Evolutionary conservation across 2,329 filamentous ascomycete genomes (phyloP), one percentile per base, ranked within the genome.

Genomic region (Hymenotorrendiella dingleyae): DNA sequence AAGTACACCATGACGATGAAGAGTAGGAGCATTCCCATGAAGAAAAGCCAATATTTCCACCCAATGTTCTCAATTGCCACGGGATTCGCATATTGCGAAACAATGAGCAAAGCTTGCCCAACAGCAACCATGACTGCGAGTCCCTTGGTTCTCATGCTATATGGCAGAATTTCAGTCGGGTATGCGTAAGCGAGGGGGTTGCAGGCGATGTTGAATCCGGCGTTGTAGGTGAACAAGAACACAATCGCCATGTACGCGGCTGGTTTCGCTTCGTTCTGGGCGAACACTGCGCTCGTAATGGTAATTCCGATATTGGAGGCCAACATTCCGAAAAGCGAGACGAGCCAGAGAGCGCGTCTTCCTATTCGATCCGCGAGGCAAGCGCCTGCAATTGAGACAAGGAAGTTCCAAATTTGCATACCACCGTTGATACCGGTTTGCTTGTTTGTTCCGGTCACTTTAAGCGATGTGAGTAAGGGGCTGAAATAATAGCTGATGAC

Each of bases 141-240:
- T 3, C 53, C 52, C 41, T 56, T 53, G 17, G 54, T 48, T 36
- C 77, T 73, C 20, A 78, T 64, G 36, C 70, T 67, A 63, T 76
- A 80, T 0, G 76, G 76, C 12, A 79, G 65, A 23, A 81, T 65
- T 61, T 81, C 77, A 6, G 78, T 68, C 1, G 74, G 69, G 50
- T 80, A 80, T 39, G 72, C 70, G 28, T 78, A 67, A 9, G 79
- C 65, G 30, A 80, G 66, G 36, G 75, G 74, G 0, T 73, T 77
- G 60, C 76, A 80, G 35, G 72, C 76, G 44, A 80, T 73, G 48
- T 76, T 73, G 60, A 80, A 80, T 52, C 74, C 76, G 54, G 76
- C 66, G 40, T 72, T 71, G 52, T 78, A 80, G 16, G 77, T 61
- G 69, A 77, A 80, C 48, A 80, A 69, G 51, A 78, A 77, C 17